Base-by-base conservation (phyloP, 225 moss, liverwort and hornwort genomes). In the Ulota crispa region DNA sequence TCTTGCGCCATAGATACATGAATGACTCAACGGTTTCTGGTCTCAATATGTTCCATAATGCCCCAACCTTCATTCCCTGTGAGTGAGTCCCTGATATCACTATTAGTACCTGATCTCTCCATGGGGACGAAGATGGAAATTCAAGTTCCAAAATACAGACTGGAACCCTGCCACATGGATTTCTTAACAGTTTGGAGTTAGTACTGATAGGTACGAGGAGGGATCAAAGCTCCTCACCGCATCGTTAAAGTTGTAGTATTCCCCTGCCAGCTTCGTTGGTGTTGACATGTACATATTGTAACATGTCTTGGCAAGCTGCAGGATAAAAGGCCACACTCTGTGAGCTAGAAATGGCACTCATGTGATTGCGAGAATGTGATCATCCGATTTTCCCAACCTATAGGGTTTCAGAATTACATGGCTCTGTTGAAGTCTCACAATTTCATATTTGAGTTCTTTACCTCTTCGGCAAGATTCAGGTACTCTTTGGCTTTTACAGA, bases 1-100 rank as follows among this genome's bases (percentile, higher is more conserved):
- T 97, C 88, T 90, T 95, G 68, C 97, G 90, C 87, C 91, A 97
- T 37, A 97, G 86, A 79, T 97, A 97, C 90, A 97, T 95, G 59
- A 95, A 64, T 28, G 93, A 97, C 80, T 95, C 97, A 31, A 97
- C 80, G 10, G 97, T 93, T 89, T 97, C 97, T 14, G 97, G 97
- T 82, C 97, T 93, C 89, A 97, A 59, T 42, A 97, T 97, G 87
- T 95, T 95, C 86, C 90, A 97, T 4, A 66, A 9, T 27, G 52
- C 76, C 19, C 93, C 95, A 36, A 95, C 95, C 75, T 47, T 50
- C 96, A 97, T 93, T 60, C 82, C 93, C 89, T 95, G 92, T 64
- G 24, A 32, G 64, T 24, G 1, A 68, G 10, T 78, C 27, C 67
- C 77, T 41, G 30, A 6, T 31, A 64, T 70, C 5, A 24, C 53